These are phyloP conservation scores for Cystofilobasidium capitatum DNA, from an alignment of 768 basidiomycete genomes.

Conservation along the genomic window DNA sequence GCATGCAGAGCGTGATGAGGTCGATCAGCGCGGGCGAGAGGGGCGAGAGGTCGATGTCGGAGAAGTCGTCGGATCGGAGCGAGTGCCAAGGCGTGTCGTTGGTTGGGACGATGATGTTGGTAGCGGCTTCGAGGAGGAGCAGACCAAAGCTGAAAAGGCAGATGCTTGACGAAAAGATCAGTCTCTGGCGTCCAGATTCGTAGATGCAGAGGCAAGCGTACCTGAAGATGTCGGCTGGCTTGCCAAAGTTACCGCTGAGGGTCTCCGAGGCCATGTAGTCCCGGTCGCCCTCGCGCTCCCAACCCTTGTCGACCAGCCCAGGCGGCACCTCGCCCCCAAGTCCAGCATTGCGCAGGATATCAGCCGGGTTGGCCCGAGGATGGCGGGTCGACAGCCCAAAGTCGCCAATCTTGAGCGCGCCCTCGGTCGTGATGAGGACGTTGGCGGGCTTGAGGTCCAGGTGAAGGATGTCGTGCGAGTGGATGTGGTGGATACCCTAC, in stretches of 20 bases:
- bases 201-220: slow-evolving; percentile 41
- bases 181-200: background rate
- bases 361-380: slow-evolving; percentile 52
- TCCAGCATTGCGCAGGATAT: slow-evolving; percentile 26
- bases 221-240: slow-evolving; percentile 95
- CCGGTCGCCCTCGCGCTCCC: slow-evolving; percentile 95
- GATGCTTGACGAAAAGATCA: slow-evolving; percentile 26
- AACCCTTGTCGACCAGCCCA: slow-evolving; percentile 40
- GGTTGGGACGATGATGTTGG: slow-evolving; percentile 89
- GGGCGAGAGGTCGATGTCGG: slow-evolving; percentile 56
- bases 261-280: slow-evolving; percentile 95
- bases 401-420: slow-evolving; percentile 91
- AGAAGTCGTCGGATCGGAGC: slow-evolving; percentile 80
- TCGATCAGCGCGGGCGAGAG: slow-evolving; percentile 55
- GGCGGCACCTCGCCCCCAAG: slow-evolving; percentile 20
- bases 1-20: slow-evolving; percentile 69
- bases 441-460: slow-evolving; percentile 97
- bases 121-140: slow-evolving; percentile 86
- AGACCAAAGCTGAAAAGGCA: slow-evolving; percentile 66
- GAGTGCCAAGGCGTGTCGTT: slow-evolving; percentile 89
- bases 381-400: slow-evolving; percentile 97
- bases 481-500: slow-evolving; percentile 80
- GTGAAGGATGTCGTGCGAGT: slow-evolving; percentile 78
- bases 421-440: slow-evolving; percentile 76
- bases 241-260: slow-evolving; percentile 79